These are phyloP conservation scores for Zasmidium citrigriseum DNA, from an alignment of 2,329 filamentous ascomycete genomes.

Conservation along the genomic window DNA sequence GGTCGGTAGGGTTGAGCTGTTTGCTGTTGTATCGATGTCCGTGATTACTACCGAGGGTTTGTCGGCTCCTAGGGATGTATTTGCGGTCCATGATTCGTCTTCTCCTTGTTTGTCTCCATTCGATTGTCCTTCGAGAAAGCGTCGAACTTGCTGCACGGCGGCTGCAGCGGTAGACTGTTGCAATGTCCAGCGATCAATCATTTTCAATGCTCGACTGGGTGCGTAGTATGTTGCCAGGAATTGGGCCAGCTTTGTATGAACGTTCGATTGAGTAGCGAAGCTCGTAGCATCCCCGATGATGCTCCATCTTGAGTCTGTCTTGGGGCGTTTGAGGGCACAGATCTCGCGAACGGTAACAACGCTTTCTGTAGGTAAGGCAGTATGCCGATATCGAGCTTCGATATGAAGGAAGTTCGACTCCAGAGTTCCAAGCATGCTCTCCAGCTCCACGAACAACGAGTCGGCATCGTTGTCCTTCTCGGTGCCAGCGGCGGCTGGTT, in stretches of 20 bases:
- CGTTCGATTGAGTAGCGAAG: background rate
- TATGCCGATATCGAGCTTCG: slow-evolving; percentile 38
- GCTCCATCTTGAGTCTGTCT: slow-evolving; percentile 37
- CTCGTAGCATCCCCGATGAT: slow-evolving; percentile 8
- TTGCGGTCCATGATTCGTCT: background rate
- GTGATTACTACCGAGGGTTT: slow-evolving; percentile 27
- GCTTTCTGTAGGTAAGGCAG: slow-evolving; percentile 34
- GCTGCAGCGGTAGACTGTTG: slow-evolving; percentile 7
- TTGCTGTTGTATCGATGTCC: slow-evolving; percentile 17
- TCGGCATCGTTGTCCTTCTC: slow-evolving; percentile 23
- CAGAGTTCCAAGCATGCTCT: slow-evolving; percentile 35
- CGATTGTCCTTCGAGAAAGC: slow-evolving; percentile 8
- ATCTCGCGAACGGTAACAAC: slow-evolving; percentile 31
- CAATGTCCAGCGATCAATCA: slow-evolving; percentile 27
- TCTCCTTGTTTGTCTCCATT: background rate
- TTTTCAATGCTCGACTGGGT: slow-evolving; percentile 22
- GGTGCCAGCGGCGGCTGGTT: background rate
- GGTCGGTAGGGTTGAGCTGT: slow-evolving; percentile 3
- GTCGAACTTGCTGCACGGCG: slow-evolving; percentile 14
- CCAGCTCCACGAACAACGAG: slow-evolving; percentile 33
- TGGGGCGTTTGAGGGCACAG: slow-evolving; percentile 33
- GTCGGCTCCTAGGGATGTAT: background rate
- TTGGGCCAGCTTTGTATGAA: slow-evolving; percentile 23
- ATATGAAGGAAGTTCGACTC: slow-evolving; percentile 33
- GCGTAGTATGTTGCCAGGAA: slow-evolving; percentile 27